These are phyloP conservation scores for Trichoderma hamatum DNA, from an alignment of 2,329 filamentous ascomycete species.

Conservation along the genomic window DNA sequence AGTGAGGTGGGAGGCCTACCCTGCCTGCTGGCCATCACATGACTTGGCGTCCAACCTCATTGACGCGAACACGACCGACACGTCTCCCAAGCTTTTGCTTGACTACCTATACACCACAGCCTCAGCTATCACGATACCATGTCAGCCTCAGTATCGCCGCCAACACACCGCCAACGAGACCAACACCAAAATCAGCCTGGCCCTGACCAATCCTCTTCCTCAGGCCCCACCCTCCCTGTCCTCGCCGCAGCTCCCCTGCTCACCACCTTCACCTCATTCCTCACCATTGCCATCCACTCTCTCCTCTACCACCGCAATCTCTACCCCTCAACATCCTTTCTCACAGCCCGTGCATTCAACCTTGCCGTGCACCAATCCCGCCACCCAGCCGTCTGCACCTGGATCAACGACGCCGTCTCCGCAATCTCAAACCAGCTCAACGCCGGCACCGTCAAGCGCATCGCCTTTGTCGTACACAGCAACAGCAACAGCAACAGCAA, in stretches of 20 bases:
- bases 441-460: slow-evolving; percentile 51
- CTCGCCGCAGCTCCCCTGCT: slow-evolving; percentile 55
- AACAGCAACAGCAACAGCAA: slow-evolving; percentile 36
- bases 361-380: slow-evolving; percentile 82
- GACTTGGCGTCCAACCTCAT: background rate
- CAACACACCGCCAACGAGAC: background rate
- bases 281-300: slow-evolving; percentile 81
- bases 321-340: slow-evolving; percentile 78
- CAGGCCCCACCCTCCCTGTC: slow-evolving; percentile 37
- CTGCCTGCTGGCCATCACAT: background rate
- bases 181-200: background rate
- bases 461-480: slow-evolving; percentile 54
- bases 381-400: slow-evolving; percentile 82
- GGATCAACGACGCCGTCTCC: slow-evolving; percentile 79
- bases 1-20: background rate
- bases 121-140: background rate
- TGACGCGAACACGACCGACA: background rate
- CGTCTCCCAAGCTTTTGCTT: background rate
- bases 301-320: slow-evolving; percentile 80
- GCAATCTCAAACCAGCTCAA: slow-evolving; percentile 73
- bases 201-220: background rate
- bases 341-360: slow-evolving; percentile 79
- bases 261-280: slow-evolving; percentile 73
- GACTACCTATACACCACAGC: background rate
- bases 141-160: slow-evolving; percentile 5